Percentiles rank a stretch among this genome's conserved stretches.
Evolutionary conservation across 2,329 filamentous ascomycete species (phyloP).

Genomic region (Aspergillus unguis): DNA sequence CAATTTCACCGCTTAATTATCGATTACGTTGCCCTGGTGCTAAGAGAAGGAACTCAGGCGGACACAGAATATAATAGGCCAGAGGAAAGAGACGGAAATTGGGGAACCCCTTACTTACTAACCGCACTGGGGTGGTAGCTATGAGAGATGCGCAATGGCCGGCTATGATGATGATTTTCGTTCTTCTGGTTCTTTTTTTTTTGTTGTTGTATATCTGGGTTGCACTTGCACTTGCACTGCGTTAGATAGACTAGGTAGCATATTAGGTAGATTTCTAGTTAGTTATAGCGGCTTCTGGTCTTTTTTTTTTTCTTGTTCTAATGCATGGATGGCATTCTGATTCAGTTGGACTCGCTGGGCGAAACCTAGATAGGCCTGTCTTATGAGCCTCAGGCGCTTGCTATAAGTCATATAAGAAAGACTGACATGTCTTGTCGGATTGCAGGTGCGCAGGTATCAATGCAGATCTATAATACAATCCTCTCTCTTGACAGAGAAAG

Average conservation of each 20-base stretch:
- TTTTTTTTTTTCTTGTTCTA: not conserved
- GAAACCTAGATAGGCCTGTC: too few species aligned
- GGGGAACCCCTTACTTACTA: too few species aligned
- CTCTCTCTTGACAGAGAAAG: not conserved
- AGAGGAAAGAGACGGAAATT: not conserved
- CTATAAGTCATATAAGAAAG: too few species aligned
- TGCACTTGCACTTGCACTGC: not conserved
- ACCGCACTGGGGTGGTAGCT: not conserved
- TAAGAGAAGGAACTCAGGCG: not conserved
- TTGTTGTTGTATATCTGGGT: conserved; percentile 4
- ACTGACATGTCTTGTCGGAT: too few species aligned
- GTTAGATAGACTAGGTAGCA: conserved; percentile 19
- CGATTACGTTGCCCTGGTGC: conserved; percentile 7
- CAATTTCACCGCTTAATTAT: conserved; percentile 9
- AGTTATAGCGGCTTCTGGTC: not conserved
- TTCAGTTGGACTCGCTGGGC: too few species aligned
- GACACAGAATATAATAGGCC: not conserved
- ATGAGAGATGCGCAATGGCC: conserved; percentile 19
- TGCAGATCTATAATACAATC: not conserved
- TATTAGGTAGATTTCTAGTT: conserved; percentile 12
- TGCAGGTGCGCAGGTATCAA: too few species aligned
- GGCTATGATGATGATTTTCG: conserved; percentile 13
- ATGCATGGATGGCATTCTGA: not conserved
- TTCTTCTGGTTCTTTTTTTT: too few species aligned
- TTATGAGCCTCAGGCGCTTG: too few species aligned